Conservation (phyloP, 345 rosid species). For the Bruguiera gymnorhiza region DNA sequence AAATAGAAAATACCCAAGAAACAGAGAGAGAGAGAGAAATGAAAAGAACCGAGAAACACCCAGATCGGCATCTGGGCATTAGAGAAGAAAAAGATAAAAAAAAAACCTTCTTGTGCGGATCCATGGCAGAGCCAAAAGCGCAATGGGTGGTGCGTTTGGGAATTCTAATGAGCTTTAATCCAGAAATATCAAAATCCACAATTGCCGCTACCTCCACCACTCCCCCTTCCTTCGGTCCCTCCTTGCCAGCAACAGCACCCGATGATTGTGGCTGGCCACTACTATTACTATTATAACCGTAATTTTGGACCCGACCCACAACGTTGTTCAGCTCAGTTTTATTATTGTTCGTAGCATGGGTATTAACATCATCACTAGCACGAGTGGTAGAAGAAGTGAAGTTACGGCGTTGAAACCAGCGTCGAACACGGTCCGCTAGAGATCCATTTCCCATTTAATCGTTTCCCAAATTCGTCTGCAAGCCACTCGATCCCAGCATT, state of each 20-base stretch:
- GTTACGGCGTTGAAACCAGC: slow-evolving; percentile 76
- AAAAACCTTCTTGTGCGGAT: slow-evolving; percentile 70
- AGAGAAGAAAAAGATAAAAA: neutral
- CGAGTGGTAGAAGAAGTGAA: slow-evolving; percentile 23
- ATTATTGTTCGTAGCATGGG: slow-evolving; percentile 9
- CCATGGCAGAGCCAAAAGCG: slow-evolving; percentile 41
- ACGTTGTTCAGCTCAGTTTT: neutral
- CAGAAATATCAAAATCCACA: slow-evolving; percentile 55
- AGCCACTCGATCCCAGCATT: slow-evolving; percentile 34
- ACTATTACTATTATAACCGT: neutral
- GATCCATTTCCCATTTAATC: slow-evolving; percentile 60
- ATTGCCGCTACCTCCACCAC: slow-evolving; percentile 19
- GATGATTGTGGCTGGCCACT: slow-evolving; percentile 40
- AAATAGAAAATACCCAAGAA: neutral
- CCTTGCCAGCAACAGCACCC: slow-evolving; percentile 19
- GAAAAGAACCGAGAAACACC: neutral
- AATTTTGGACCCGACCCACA: slow-evolving; percentile 1
- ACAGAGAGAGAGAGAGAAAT: neutral
- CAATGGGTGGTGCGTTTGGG: slow-evolving; percentile 48
- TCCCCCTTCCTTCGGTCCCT: slow-evolving; percentile 22
- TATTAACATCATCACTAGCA: neutral
- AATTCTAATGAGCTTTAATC: slow-evolving; percentile 43
- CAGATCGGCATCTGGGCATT: neutral
- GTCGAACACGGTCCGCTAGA: slow-evolving; percentile 82
- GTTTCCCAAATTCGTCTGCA: slow-evolving; percentile 14